phyloP scores from a whole-genome alignment of 768 basidiomycete genomes.

The Mycena polygramma region DNA sequence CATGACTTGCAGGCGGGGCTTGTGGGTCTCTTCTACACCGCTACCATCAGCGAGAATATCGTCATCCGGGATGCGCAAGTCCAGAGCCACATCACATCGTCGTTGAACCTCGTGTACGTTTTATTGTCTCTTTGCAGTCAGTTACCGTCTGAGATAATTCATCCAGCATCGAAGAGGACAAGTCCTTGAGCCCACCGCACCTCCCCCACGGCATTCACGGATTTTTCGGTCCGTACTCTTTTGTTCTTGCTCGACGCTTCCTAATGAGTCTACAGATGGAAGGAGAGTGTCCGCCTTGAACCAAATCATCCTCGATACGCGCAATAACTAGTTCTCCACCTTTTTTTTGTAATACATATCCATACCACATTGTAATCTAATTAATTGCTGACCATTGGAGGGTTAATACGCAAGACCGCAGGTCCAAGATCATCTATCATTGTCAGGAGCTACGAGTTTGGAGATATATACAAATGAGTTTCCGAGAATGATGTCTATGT shows the following conservation, averaged over 20 bases:
- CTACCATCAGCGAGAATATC: constrained; percentile 48
- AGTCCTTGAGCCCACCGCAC: constrained; percentile 23
- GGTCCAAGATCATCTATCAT: too few species aligned
- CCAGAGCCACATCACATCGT: constrained; percentile 42
- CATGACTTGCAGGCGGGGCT: constrained; percentile 37
- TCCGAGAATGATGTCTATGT: too few species aligned
- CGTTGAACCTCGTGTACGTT: constrained; percentile 55
- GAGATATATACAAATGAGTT: too few species aligned
- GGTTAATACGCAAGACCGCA: too few species aligned
- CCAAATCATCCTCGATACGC: constrained; percentile 47
- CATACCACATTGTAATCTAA: too few species aligned
- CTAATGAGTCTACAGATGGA: constrained; percentile 39
- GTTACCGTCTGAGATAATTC: not conserved
- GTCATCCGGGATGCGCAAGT: constrained; percentile 49
- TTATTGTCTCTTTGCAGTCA: not conserved
- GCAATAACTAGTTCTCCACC: not conserved
- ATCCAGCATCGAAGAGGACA: constrained; percentile 31
- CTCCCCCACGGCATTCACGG: constrained; percentile 40
- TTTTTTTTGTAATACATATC: not conserved
- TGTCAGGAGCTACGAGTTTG: too few species aligned
- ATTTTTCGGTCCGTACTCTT: constrained; percentile 42
- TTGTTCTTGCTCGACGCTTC: not conserved
- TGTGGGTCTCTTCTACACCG: constrained; percentile 54
- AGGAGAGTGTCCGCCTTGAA: constrained; percentile 48
- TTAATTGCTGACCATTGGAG: too few species aligned